A percentile compares a stretch with the other conserved stretches of the same genome.
phyloP scores from a whole-genome alignment of 2,329 filamentous ascomycete genomes.

The Aspergillus carbonarius region DNA sequence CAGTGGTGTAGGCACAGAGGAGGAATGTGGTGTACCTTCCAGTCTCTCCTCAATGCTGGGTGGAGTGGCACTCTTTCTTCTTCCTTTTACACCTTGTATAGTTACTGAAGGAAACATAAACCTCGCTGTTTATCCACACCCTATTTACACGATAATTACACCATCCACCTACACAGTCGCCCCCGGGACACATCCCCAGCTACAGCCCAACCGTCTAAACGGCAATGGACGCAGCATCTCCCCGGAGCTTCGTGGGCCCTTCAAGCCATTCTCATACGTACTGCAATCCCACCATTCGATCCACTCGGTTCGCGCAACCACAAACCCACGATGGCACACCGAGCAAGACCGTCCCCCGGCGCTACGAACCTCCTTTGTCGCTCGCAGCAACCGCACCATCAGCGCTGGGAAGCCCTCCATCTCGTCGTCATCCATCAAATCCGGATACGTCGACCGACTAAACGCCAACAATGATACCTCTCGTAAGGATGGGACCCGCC shows the following conservation, averaged over 20 bases:
- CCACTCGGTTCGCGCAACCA: slow-evolving; percentile 45
- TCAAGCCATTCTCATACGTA: slow-evolving; percentile 40
- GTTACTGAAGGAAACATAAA: too few species aligned
- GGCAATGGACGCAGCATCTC: slow-evolving; percentile 40
- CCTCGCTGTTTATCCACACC: too few species aligned
- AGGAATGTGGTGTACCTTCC: too few species aligned
- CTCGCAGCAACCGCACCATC: slow-evolving; percentile 36
- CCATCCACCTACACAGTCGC: background rate
- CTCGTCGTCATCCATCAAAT: slow-evolving; percentile 38
- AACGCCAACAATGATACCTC: slow-evolving; percentile 44
- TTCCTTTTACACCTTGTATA: too few species aligned
- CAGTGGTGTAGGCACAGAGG: too few species aligned
- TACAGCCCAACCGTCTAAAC: slow-evolving; percentile 42
- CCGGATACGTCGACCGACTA: slow-evolving; percentile 36
- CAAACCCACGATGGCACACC: slow-evolving; percentile 40
- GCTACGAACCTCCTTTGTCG: slow-evolving; percentile 35
- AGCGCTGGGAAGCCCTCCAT: slow-evolving; percentile 34
- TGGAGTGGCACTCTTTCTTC: too few species aligned
- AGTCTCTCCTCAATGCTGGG: too few species aligned
- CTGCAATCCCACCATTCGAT: slow-evolving; percentile 47
- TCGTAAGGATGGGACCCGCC: slow-evolving; percentile 40
- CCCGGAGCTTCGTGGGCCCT: slow-evolving; percentile 29
- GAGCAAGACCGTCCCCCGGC: slow-evolving; percentile 42
- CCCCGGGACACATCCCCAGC: slow-evolving; percentile 40
- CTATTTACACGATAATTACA: too few species aligned